These are phyloP conservation scores for Saccharomycopsis sp. DNA, from an alignment of 805 yeast species.

Conservation along the genomic window DNA sequence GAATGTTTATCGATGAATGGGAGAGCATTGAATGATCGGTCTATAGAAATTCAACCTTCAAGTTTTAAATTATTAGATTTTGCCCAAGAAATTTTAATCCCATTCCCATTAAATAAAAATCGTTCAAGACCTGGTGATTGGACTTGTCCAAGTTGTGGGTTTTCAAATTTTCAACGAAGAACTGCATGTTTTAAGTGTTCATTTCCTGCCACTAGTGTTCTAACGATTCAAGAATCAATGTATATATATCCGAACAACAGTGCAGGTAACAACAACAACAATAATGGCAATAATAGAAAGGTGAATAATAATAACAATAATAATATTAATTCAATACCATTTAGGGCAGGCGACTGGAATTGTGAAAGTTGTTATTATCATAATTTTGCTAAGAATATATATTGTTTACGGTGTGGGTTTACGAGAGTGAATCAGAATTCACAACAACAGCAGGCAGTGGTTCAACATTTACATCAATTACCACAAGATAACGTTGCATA, in stretches of 20 bases:
- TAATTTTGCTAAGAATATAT: slow-evolving; percentile 84
- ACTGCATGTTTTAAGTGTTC: slow-evolving; percentile 92
- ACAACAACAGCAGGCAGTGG: too few relatives aligned
- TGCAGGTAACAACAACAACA: slow-evolving; percentile 15
- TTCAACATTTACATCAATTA: neutral
- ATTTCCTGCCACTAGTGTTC: slow-evolving; percentile 74
- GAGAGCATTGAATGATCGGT: slow-evolving; percentile 59
- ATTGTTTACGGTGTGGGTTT: slow-evolving; percentile 84
- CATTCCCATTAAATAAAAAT: slow-evolving; percentile 80
- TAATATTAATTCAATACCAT: slow-evolving; percentile 53
- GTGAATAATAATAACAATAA: slow-evolving; percentile 15
- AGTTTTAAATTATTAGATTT: slow-evolving; percentile 69
- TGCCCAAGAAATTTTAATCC: slow-evolving; percentile 74
- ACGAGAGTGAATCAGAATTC: slow-evolving; percentile 37
- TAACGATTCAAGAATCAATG: slow-evolving; percentile 53
- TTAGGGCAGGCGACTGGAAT: slow-evolving; percentile 96
- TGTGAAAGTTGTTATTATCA: slow-evolving; percentile 81
- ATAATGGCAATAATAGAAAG: slow-evolving; percentile 4
- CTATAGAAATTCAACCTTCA: slow-evolving; percentile 80
- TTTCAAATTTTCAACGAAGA: slow-evolving; percentile 88
- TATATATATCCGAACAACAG: slow-evolving; percentile 16
- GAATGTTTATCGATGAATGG: slow-evolving; percentile 79
- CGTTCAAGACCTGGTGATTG: slow-evolving; percentile 91
- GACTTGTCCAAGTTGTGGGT: slow-evolving; percentile 97
- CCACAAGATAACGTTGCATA: neutral